phyloP scores from a whole-genome alignment of 495 filamentous ascomycete species.

The Lindgomyces ingoldianus region DNA sequence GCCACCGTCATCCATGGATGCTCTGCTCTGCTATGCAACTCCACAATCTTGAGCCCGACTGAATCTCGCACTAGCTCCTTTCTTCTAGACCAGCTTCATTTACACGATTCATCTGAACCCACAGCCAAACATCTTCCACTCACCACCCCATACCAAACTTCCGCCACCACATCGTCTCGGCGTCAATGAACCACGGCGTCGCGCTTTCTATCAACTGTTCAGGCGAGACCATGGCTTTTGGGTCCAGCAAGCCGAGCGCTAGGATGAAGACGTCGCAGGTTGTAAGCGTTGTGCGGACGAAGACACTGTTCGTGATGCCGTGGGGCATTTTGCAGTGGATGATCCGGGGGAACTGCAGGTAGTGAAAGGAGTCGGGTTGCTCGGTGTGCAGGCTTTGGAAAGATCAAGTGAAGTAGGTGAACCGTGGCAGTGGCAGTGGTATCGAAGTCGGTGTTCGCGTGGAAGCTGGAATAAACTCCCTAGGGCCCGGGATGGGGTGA shows the following conservation, averaged over 20 bases:
- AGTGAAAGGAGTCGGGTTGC: too few species aligned
- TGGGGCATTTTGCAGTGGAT: conserved; percentile 22
- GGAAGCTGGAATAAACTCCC: too few species aligned
- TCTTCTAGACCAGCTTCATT: not conserved
- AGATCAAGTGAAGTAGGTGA: not conserved
- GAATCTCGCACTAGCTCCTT: not conserved
- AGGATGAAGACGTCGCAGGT: conserved; percentile 34
- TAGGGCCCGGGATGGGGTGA: too few species aligned
- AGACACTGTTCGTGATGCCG: conserved; percentile 20
- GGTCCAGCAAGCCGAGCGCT: conserved; percentile 20
- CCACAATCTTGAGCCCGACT: too few species aligned
- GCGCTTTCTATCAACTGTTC: conserved; percentile 30
- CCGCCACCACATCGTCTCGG: conserved; percentile 33
- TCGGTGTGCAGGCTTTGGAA: not conserved
- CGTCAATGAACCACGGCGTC: conserved; percentile 31
- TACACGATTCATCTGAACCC: not conserved
- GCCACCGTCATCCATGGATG: too few species aligned
- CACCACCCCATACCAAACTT: conserved; percentile 23
- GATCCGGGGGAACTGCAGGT: too few species aligned
- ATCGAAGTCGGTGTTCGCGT: too few species aligned
- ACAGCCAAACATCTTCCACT: not conserved
- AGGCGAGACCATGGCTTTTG: conserved; percentile 14
- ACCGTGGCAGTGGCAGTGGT: not conserved
- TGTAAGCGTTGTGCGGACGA: conserved; percentile 25
- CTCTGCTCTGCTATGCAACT: too few species aligned